phyloP scores from a whole-genome alignment of 176 grass and related monocot genomes.

The Musa acuminata region DNA sequence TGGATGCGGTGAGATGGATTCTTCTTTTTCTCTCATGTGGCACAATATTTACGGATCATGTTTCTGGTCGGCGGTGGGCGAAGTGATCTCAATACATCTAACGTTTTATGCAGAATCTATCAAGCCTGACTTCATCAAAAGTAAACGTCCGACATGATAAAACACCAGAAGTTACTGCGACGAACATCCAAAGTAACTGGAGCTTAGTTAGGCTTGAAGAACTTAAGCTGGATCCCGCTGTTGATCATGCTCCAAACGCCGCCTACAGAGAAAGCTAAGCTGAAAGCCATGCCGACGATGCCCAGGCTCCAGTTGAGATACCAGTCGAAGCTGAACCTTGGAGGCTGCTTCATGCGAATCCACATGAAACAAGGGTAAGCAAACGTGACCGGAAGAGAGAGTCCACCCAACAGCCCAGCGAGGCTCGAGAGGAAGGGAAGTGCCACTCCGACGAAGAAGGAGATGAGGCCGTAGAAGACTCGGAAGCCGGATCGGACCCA shows the following conservation, averaged over 20 bases:
- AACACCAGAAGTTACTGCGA: too few species aligned
- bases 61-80: too few species aligned
- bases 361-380: slow-evolving; percentile 99
- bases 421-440: slow-evolving; percentile 91
- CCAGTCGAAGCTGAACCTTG: slow-evolving; percentile 67
- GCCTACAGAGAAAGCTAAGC: slow-evolving; percentile 56
- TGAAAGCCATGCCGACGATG: slow-evolving; percentile 61
- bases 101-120: too few species aligned
- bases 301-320: slow-evolving; percentile 90
- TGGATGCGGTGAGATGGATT: too few species aligned
- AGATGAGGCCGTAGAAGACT: slow-evolving; percentile 78
- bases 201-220: slow-evolving; percentile 78
- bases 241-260: slow-evolving; percentile 89
- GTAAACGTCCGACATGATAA: too few species aligned
- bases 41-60: too few species aligned
- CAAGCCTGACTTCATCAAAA: too few species aligned
- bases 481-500: slow-evolving; percentile 86
- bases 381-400: slow-evolving; percentile 80
- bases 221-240: slow-evolving; percentile 84
- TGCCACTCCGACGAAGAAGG: slow-evolving; percentile 72
- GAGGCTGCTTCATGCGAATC: slow-evolving; percentile 86
- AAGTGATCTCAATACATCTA: too few species aligned
- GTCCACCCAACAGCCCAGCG: slow-evolving; percentile 62
- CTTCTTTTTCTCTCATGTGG: too few species aligned
- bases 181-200: too few species aligned